These are phyloP conservation scores for Coelastrella sp. DNA, from an alignment of 139 green algal genomes.

Conservation along the genomic window DNA sequence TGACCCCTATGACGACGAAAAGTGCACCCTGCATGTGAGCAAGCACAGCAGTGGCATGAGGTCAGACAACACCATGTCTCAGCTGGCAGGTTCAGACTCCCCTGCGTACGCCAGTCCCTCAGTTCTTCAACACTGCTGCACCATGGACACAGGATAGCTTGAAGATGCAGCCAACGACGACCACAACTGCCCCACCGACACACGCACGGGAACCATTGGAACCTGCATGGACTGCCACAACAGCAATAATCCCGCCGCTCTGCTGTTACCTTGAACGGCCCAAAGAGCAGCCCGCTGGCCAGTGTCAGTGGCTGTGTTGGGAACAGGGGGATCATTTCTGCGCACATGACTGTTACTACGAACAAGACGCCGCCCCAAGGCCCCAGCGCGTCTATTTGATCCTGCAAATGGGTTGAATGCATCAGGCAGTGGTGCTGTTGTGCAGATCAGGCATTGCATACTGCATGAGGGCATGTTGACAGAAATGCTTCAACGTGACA, in stretches of 20 bases:
- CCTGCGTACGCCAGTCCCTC: too few relatives aligned
- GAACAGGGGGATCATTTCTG: constrained; percentile 88
- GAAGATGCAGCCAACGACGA: too few relatives aligned
- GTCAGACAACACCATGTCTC: not conserved
- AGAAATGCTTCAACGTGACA: not conserved
- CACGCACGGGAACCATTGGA: too few relatives aligned
- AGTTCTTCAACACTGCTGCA: too few relatives aligned
- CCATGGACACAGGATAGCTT: too few relatives aligned
- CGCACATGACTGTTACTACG: constrained; percentile 68
- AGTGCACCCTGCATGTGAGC: constrained; percentile 59
- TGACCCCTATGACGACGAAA: constrained; percentile 63
- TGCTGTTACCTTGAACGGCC: constrained; percentile 64
- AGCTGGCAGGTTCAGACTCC: too few relatives aligned
- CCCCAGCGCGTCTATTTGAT: constrained; percentile 74
- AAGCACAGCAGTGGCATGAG: not conserved
- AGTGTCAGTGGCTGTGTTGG: constrained; percentile 88
- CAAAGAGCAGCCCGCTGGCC: constrained; percentile 85
- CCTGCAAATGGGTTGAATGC: constrained; percentile 16
- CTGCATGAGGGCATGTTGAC: not conserved
- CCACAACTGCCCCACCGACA: too few relatives aligned
- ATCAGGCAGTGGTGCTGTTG: not conserved
- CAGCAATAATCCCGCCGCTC: not conserved
- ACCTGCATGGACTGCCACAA: too few relatives aligned
- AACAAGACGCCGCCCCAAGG: constrained; percentile 73
- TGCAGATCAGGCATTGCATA: not conserved